Base-by-base conservation (phyloP, 306 rosid species). In the Glycine tomentella region DNA sequence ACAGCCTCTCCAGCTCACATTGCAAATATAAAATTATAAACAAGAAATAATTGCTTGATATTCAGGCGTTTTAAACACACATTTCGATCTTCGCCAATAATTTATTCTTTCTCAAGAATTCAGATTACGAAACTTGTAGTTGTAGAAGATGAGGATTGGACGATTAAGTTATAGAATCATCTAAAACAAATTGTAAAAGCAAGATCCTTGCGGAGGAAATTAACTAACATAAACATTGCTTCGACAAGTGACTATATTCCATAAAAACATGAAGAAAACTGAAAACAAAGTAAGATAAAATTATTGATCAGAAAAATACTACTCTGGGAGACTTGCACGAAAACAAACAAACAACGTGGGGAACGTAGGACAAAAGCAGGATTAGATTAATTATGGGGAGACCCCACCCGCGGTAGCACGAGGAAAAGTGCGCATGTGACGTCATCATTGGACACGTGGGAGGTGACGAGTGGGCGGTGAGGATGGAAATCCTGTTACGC, bases 291-390 rank as follows among this genome's bases (percentile, higher is more conserved):
- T 48, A 33, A 77, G 52, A 44, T 42, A 58, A 42, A 9, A 36
- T 9, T 4, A 69, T 44, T 69, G 69, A 61, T 36, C 4, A 36
- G 40, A 36, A 36, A 36, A 36, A 36, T 36, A 36, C 4, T 36
- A 12, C 8, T 16, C 72, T 69, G 5, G 62, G 46, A 7, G 45
- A 42, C 11, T 87, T 70, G 77, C 87, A 87, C 89, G 85, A 78
- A 82, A 87, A 59, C 86, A 74, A 61, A 61, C 5, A 8, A 17
- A 25, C 31, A 25, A 25, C 31, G 34, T 33, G 83, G 61, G 63
- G 44, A 74, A 85, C 87, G 88, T 83, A 78, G 40, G 4, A 36
- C 40, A 1, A 4, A 36, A 36, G 40, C 40, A 36, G 40, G 40
- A 36, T 36, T 2, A 4, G 40, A 36, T 36, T 36, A 36, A 36